Evolutionary conservation across 805 yeast genomes (phyloP), one percentile per base, ranked within the genome.

Genomic region (Kodamaea leandrae): DNA sequence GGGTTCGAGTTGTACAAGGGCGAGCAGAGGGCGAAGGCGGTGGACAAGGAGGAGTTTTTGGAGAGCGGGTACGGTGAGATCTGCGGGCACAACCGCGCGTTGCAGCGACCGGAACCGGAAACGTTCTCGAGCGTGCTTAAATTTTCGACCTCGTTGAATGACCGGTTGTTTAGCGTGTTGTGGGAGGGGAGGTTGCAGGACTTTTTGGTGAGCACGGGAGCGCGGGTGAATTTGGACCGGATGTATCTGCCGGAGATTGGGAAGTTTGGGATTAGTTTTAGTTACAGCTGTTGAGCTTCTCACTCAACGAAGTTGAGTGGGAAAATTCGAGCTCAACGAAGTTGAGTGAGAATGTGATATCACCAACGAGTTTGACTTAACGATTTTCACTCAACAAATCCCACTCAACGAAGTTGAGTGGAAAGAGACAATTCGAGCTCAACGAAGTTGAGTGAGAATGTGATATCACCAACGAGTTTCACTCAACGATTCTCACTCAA

Each of bases 141-240:
- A 58, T 62, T 82, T 3, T 77, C 90, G 41, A 79, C 93, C 1
- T 80, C 88, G 32, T 49, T 87, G 21, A 80, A 77, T 33, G 83
- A 81, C 38, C 74, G 71, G 48, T 72, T 78, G 45, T 51, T 86
- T 10, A 79, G 78, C 45, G 36, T 89, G 4, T 64, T 86, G 33
- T 91, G 97, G 96, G 96, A 86, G 53, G 96, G 97, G 0, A 77
- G 84, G 46, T 78, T 77, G 52, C 82, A 83, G 52, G 95, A 87
- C 32, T 85, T 91, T 57, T 59, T 91, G 38, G 66, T 90, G 2
- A 78, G 86, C 36, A 76, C 91, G 1, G 97, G 97, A 0, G 70
- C 78, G 5, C 78, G 74, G 41, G 44, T 86, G 3, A 65, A 66
- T 34, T 44, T 73, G 18, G 71, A 67, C 39, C 47, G 51, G 2